Conservation (phyloP, 176 grass and related monocot genomes). For the Metroxylon sagu region DNA sequence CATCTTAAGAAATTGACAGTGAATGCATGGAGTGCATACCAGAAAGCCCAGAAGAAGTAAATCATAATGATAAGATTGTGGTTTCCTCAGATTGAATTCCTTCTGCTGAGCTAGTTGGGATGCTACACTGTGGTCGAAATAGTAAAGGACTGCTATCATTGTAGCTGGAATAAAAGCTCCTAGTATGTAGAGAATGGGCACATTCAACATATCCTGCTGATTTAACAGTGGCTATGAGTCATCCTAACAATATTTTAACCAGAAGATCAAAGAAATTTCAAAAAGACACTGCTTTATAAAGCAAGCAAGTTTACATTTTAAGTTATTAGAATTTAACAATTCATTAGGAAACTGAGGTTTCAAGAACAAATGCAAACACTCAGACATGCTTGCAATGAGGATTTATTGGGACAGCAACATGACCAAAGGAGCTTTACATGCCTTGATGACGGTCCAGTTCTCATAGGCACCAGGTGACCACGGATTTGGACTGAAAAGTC, state of each 20-base stretch:
- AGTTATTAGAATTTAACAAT: too few relatives aligned
- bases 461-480: constrained; percentile 96
- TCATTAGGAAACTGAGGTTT: too few relatives aligned
- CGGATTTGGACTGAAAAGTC: constrained; percentile 94
- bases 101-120: constrained; percentile 94
- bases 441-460: constrained; percentile 97
- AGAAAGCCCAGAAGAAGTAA: constrained; percentile 91
- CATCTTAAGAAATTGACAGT: too few relatives aligned
- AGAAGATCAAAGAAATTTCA: too few relatives aligned
- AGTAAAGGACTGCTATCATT: constrained; percentile 97
- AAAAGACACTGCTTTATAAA: too few relatives aligned
- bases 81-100: constrained; percentile 96
- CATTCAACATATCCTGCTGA: constrained; percentile 76
- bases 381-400: too few relatives aligned
- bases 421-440: not conserved
- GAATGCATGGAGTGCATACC: constrained; percentile 34
- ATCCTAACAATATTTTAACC: too few relatives aligned
- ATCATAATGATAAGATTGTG: constrained; percentile 93
- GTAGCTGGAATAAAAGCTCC: constrained; percentile 95
- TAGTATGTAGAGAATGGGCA: constrained; percentile 83
- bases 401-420: too few relatives aligned
- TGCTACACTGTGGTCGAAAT: constrained; percentile 96
- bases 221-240: not conserved
- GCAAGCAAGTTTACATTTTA: too few relatives aligned
- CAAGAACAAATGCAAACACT: too few relatives aligned